Conservation (phyloP, 1,284 basidiomycete genomes). For the Boletus mariae region DNA sequence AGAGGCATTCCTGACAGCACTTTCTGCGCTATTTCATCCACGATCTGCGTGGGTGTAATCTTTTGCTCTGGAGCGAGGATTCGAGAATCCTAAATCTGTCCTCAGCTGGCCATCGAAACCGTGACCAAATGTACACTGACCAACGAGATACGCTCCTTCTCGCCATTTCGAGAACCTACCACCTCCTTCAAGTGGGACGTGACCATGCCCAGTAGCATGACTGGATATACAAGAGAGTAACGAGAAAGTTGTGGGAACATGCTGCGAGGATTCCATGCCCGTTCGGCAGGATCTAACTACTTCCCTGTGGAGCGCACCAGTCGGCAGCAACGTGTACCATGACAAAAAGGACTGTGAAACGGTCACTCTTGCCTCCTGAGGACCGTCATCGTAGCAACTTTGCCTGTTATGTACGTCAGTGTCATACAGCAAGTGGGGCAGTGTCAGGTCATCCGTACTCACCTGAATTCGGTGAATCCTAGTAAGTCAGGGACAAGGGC, state of each 20-base stretch:
- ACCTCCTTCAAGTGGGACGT: conserved; percentile 1
- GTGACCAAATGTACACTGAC: neutral
- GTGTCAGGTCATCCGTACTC: neutral
- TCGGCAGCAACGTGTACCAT: conserved; percentile 3
- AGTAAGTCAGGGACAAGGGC: neutral
- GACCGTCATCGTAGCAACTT: no score
- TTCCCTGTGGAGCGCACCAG: conserved; percentile 4
- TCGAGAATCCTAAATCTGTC: neutral
- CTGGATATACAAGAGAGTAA: conserved; percentile 2
- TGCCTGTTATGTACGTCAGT: no score
- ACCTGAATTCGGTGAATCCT: neutral
- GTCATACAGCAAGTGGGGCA: neutral
- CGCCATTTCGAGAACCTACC: neutral
- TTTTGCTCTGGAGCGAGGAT: conserved; percentile 7
- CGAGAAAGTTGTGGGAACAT: conserved; percentile 4
- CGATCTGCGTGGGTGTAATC: conserved; percentile 7
- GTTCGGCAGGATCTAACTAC: neutral
- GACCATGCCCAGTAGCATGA: conserved; percentile 10
- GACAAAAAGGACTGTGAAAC: neutral
- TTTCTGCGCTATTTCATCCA: conserved; percentile 21
- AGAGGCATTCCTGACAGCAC: conserved; percentile 21
- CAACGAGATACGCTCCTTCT: neutral
- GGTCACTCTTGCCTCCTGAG: no score
- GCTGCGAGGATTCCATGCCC: neutral
- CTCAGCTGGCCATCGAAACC: neutral